phyloP scores from a whole-genome alignment of 2,329 filamentous ascomycete species.

The Sordariomycetes sp. region DNA sequence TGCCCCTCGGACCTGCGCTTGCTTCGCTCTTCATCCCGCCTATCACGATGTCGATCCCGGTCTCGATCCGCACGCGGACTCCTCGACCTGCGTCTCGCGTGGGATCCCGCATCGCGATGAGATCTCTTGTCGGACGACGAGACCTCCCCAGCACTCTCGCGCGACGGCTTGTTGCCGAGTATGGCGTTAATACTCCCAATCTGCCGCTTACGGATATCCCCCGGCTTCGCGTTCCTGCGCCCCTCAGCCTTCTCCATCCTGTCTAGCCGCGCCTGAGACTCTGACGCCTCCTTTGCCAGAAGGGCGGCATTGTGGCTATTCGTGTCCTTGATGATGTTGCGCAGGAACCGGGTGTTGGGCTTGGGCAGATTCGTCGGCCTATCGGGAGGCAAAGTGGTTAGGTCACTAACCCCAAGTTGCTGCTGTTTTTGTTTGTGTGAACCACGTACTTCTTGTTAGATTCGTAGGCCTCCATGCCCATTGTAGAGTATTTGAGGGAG shows the following conservation, averaged over 20 bases:
- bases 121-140: background rate
- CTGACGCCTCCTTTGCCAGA: constrained; percentile 71
- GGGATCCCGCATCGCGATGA: background rate
- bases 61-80: background rate
- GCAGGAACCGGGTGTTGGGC: constrained; percentile 83
- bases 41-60: background rate
- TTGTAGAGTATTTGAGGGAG: constrained; percentile 61
- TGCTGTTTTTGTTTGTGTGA: constrained; percentile 3
- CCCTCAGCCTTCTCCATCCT: constrained; percentile 42
- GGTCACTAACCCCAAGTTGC: background rate
- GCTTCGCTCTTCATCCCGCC: background rate
- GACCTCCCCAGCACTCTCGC: constrained; percentile 2
- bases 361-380: constrained; percentile 64
- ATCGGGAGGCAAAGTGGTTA: constrained; percentile 7
- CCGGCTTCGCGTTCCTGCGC: constrained; percentile 26
- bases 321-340: constrained; percentile 79
- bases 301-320: constrained; percentile 83
- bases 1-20: background rate
- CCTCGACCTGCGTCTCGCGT: background rate
- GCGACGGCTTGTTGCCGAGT: constrained; percentile 15
- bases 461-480: constrained; percentile 59
- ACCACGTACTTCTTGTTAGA: constrained; percentile 33
- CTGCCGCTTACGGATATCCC: constrained; percentile 45
- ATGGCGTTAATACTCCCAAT: constrained; percentile 52
- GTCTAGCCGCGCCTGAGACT: constrained; percentile 61